phyloP scores from a whole-genome alignment of 2,329 filamentous ascomycete genomes.

The Fusarium sp. region DNA sequence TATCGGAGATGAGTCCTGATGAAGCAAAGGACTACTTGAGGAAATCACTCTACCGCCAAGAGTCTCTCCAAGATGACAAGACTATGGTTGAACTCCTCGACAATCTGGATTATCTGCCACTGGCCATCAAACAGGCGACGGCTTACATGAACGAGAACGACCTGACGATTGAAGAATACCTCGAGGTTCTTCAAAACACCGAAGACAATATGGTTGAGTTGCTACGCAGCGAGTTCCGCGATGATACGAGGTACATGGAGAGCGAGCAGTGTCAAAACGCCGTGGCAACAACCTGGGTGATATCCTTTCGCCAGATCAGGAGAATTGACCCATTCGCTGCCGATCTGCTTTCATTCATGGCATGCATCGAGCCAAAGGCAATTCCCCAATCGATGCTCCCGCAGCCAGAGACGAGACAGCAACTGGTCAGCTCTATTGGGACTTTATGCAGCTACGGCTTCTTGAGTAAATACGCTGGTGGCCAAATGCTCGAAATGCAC shows the following conservation, averaged over 20 bases:
- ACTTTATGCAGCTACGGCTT: constrained; percentile 50
- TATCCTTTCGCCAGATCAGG: constrained; percentile 56
- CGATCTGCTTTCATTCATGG: constrained; percentile 54
- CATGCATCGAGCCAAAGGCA: constrained; percentile 54
- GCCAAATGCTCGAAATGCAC: constrained; percentile 51
- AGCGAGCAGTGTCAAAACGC: constrained; percentile 45
- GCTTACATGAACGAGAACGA: constrained; percentile 53
- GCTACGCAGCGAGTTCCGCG: constrained; percentile 46
- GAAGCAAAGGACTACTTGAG: constrained; percentile 43
- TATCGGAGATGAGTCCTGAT: constrained; percentile 4
- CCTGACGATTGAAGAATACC: constrained; percentile 46
- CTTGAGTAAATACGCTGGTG: constrained; percentile 38
- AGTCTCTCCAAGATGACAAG: background rate
- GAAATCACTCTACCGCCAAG: constrained; percentile 23
- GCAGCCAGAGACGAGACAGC: constrained; percentile 2
- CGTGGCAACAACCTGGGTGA: constrained; percentile 53
- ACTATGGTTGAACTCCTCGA: constrained; percentile 28
- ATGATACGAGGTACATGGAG: constrained; percentile 47
- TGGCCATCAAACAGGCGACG: constrained; percentile 53
- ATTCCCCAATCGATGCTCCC: constrained; percentile 54
- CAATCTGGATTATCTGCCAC: constrained; percentile 50
- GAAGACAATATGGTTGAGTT: constrained; percentile 44
- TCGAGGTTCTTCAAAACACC: constrained; percentile 47
- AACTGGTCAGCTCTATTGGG: constrained; percentile 44
- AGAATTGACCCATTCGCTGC: constrained; percentile 46